Percentiles rank a stretch among this genome's conserved stretches.
These are phyloP conservation scores for Hyparrhenia diplandra DNA, from an alignment of 176 grass and related monocot species.

Conservation along the genomic window DNA sequence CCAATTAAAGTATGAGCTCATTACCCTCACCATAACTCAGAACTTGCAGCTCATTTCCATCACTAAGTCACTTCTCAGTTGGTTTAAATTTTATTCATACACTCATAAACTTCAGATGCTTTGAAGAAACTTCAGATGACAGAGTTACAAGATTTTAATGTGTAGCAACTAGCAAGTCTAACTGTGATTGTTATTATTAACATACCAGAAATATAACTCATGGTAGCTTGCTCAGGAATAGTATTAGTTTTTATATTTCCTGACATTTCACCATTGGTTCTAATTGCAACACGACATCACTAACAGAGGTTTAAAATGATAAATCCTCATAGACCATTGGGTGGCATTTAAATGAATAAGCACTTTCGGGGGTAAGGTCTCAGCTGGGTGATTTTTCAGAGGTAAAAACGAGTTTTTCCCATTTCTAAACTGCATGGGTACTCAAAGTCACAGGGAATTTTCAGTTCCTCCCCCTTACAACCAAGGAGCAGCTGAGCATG, in stretches of 20 bases:
- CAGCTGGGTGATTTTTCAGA: neutral
- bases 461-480: neutral
- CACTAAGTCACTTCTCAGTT: neutral
- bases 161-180: neutral
- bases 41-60: neutral
- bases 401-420: neutral
- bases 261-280: neutral
- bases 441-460: neutral
- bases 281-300: neutral
- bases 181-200: neutral
- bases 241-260: neutral
- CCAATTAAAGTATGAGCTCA: neutral
- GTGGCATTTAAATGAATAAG: neutral
- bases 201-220: neutral
- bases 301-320: neutral
- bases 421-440: neutral
- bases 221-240: neutral
- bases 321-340: neutral
- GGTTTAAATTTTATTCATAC: neutral
- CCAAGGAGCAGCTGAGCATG: neutral
- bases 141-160: neutral
- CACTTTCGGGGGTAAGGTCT: neutral
- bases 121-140: neutral
- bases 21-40: neutral
- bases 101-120: neutral